Percentiles rank a stretch among this genome's conserved stretches.
Conservation (phyloP, 2,329 filamentous ascomycete species). For the Penicillium paneum region DNA sequence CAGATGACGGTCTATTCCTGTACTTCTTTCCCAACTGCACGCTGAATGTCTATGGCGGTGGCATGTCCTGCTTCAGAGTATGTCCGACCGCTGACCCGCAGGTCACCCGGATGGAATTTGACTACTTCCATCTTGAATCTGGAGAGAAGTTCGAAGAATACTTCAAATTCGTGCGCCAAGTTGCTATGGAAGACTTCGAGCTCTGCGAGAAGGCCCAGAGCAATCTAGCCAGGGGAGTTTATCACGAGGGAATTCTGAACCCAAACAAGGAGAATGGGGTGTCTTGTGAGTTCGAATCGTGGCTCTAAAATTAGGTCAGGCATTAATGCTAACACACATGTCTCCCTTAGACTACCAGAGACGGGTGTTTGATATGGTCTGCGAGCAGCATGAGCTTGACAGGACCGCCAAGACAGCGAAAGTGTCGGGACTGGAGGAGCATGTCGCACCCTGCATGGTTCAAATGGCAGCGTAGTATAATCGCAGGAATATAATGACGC, state of each 20-base stretch:
- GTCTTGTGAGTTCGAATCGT: constrained; percentile 44
- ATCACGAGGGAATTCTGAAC: constrained; percentile 55
- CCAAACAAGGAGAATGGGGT: constrained; percentile 57
- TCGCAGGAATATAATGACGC: background rate
- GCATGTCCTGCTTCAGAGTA: constrained; percentile 57
- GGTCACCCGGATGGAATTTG: constrained; percentile 56
- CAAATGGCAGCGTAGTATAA: constrained; percentile 17
- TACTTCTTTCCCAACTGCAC: constrained; percentile 59
- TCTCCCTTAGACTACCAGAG: constrained; percentile 44
- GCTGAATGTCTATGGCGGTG: constrained; percentile 57
- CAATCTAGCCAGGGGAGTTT: constrained; percentile 54
- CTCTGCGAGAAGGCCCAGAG: constrained; percentile 56
- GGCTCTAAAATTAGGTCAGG: background rate
- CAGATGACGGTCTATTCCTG: constrained; percentile 54
- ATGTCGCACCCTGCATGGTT: constrained; percentile 2
- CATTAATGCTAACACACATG: constrained; percentile 12
- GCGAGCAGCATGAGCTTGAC: constrained; percentile 43
- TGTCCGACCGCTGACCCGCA: constrained; percentile 51
- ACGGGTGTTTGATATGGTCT: constrained; percentile 47
- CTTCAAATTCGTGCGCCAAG: constrained; percentile 55
- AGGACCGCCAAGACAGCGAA: constrained; percentile 13
- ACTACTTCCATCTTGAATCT: constrained; percentile 54
- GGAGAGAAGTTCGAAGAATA: constrained; percentile 57
- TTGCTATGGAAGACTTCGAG: constrained; percentile 57
- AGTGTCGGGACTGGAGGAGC: constrained; percentile 4